Base-by-base conservation (phyloP, 768 basidiomycete genomes). In the Fomitopsis serialis region DNA sequence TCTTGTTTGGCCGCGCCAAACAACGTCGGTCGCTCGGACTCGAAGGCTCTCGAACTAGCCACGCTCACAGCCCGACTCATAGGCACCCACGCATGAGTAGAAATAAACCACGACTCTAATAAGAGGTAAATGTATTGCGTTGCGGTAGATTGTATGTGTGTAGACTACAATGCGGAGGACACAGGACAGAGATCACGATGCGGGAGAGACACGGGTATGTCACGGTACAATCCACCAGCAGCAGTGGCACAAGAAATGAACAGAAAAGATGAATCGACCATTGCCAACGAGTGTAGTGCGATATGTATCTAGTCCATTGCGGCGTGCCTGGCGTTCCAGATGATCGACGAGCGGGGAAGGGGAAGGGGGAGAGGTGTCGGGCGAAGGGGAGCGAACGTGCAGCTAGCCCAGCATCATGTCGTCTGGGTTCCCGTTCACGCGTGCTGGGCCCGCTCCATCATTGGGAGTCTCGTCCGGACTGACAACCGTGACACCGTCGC, bases 1-100 rank as follows among this genome's bases (percentile, higher is more conserved):
- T 43, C 10, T 54, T 61, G 50, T 58, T 61, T 61, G 57, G 37
- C 15, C 50, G 36, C 47, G 12, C 23, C 60, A 61, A 61, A 61
- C 57, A 61, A 58, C 42, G 15, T 40, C 15, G 13, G 37, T 40
- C 37, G 37, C 37, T 48, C 42, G 40, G n/a, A 23, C 3, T 35
- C 17, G 50, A 52, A 52, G 23, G 25, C 50, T 52, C 50, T 45
- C 25, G 50, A 52, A 52, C 11, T 22, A 22, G 2, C 15, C 15
- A 36, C 24, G 13, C n/a, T n/a, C n/a, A n/a, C n/a, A n/a, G n/a
- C n/a, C n/a, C n/a, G n/a, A n/a, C n/a, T n/a, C n/a, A n/a, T n/a
- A n/a, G n/a, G n/a, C n/a, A n/a, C n/a, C n/a, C n/a, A n/a, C n/a
- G n/a, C n/a, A n/a, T n/a, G n/a, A 32, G 5, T 32, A 5, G 6